Conservation (phyloP, 2,329 filamentous ascomycete genomes). For the Magnaporthiopsis rhizophila region DNA sequence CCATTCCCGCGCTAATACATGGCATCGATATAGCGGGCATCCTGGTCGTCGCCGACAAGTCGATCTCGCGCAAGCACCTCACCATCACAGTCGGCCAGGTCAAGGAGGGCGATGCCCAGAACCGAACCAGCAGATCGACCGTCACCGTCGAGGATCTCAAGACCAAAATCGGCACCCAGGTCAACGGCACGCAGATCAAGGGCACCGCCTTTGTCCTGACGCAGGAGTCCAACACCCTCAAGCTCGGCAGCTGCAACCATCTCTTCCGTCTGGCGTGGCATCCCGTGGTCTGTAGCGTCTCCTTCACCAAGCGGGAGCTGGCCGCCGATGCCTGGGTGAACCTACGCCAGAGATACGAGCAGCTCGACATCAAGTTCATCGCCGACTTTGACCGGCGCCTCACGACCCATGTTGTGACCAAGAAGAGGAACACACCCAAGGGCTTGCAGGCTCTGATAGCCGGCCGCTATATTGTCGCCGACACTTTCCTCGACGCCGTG, state of each 20-base stretch:
- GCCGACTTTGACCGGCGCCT: conserved; percentile 59
- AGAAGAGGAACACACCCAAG: conserved; percentile 83
- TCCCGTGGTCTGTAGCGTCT: conserved; percentile 74
- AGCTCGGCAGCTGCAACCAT: conserved; percentile 62
- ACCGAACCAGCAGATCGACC: conserved; percentile 53
- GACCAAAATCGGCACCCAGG: conserved; percentile 76
- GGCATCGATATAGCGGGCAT: conserved; percentile 43
- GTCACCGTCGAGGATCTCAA: conserved; percentile 69
- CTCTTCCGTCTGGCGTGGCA: conserved; percentile 66
- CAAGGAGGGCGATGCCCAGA: conserved; percentile 57
- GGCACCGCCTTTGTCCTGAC: conserved; percentile 51
- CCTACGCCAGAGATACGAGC: conserved; percentile 61
- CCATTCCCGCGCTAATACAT: neutral
- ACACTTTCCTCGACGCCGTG: conserved; percentile 66
- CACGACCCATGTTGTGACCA: conserved; percentile 83
- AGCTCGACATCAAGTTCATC: conserved; percentile 81
- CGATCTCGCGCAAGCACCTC: conserved; percentile 83
- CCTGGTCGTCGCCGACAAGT: conserved; percentile 66
- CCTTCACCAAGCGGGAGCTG: conserved; percentile 62
- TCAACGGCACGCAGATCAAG: conserved; percentile 67
- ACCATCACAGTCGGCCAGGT: conserved; percentile 65
- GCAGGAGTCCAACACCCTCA: conserved; percentile 53
- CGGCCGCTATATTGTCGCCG: conserved; percentile 67
- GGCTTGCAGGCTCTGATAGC: conserved; percentile 81
- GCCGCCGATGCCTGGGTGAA: conserved; percentile 56